A percentile compares a stretch with the other conserved stretches of the same genome.
Conservation (phyloP, 257 asterid genomes). For the Primulina eburnea region DNA sequence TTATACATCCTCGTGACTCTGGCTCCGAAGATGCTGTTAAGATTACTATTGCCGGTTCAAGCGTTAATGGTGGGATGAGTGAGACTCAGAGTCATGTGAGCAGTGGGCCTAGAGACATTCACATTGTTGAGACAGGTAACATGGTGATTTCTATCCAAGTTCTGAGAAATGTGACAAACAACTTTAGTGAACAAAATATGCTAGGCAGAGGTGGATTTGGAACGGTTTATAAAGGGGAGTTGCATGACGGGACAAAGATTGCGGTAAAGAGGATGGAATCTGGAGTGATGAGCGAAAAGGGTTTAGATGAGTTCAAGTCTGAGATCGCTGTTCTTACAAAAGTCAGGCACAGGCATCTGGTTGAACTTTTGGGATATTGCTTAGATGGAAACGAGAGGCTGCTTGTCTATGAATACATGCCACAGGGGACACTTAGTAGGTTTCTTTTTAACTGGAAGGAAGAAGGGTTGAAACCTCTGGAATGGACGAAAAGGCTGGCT, state of each 20-base stretch:
- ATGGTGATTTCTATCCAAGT: constrained; percentile 14
- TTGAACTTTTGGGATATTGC: constrained; percentile 28
- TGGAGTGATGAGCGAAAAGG: constrained; percentile 27
- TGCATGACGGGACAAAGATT: constrained; percentile 25
- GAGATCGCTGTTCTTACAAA: constrained; percentile 26
- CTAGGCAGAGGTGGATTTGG: constrained; percentile 10
- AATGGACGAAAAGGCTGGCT: constrained; percentile 26
- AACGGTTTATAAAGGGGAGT: constrained; percentile 1
- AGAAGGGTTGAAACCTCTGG: constrained; percentile 26
- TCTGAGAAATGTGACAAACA: constrained; percentile 8
- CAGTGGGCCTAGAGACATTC: constrained; percentile 19
- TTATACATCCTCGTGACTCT: background rate
- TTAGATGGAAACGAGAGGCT: constrained; percentile 21
- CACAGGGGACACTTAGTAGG: constrained; percentile 26
- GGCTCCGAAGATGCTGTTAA: background rate
- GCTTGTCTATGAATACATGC: constrained; percentile 18
- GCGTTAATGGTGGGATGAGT: constrained; percentile 18
- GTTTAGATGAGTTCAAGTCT: constrained; percentile 25
- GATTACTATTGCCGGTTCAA: background rate
- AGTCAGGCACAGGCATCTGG: constrained; percentile 29
- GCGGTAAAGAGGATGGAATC: constrained; percentile 29
- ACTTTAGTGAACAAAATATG: constrained; percentile 7
- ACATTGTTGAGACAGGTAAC: constrained; percentile 20
- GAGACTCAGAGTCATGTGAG: constrained; percentile 16
- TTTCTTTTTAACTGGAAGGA: constrained; percentile 27